phyloP scores from a whole-genome alignment of 140 eudicot genomes.

The Erigeron philadelphicus region DNA sequence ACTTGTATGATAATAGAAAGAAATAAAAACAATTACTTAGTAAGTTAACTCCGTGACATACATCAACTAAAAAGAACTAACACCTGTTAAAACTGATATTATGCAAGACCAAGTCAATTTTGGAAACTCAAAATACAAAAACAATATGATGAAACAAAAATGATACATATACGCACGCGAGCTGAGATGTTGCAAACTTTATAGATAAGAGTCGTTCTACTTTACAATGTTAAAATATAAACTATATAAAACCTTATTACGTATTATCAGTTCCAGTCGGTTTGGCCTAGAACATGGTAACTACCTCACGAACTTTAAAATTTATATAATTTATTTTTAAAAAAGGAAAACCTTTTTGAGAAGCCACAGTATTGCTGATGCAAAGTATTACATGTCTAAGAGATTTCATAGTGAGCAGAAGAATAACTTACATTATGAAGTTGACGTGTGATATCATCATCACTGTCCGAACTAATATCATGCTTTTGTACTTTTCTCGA shows the following conservation, averaged over 20 bases:
- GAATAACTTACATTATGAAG: conserved; percentile 20
- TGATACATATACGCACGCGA: neutral
- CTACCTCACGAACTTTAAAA: too few relatives aligned
- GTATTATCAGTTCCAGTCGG: too few relatives aligned
- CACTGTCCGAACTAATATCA: conserved; percentile 22
- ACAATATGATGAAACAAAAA: neutral
- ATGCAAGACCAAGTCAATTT: neutral
- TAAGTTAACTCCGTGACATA: neutral
- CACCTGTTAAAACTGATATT: neutral
- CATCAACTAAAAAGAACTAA: neutral
- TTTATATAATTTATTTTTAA: too few relatives aligned
- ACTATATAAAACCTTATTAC: too few relatives aligned
- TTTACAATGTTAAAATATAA: too few relatives aligned
- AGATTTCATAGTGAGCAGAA: neutral
- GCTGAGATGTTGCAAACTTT: too few relatives aligned
- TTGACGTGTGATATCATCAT: conserved; percentile 11
- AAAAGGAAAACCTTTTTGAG: too few relatives aligned
- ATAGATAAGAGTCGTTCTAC: too few relatives aligned
- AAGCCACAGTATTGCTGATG: neutral
- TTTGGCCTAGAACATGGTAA: too few relatives aligned
- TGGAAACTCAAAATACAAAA: neutral
- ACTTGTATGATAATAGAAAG: too few relatives aligned
- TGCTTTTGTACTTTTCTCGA: conserved; percentile 16
- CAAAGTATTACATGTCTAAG: neutral
- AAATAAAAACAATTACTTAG: neutral